Percentiles rank a stretch among this genome's conserved stretches.
Conservation (phyloP, 768 basidiomycete species). For the Tulasnella sp. region DNA sequence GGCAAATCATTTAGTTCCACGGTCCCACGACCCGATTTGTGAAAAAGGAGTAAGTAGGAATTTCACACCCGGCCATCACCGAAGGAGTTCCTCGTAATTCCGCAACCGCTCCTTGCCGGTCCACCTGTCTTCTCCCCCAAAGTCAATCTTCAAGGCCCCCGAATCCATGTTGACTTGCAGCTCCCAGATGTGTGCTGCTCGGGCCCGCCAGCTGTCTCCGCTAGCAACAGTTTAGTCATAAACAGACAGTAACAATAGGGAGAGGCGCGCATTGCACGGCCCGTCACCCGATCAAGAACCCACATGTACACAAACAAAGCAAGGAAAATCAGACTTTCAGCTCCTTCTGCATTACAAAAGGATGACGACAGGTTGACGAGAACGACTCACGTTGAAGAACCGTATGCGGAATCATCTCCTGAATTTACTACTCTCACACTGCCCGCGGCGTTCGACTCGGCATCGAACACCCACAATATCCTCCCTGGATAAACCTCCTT, state of each 20-base stretch:
- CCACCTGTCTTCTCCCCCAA: constrained; percentile 73
- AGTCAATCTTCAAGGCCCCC: constrained; percentile 63
- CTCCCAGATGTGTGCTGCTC: constrained; percentile 64
- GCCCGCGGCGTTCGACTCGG: constrained; percentile 58
- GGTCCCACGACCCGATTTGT: not conserved
- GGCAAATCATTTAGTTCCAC: not conserved
- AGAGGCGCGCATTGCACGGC: too few species aligned
- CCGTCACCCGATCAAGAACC: too few species aligned
- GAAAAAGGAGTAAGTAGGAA: not conserved
- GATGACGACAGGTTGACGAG: not conserved
- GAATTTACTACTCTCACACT: constrained; percentile 64
- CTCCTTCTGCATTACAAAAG: not conserved
- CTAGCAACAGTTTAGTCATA: constrained; percentile 37
- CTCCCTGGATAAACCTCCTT: constrained; percentile 71
- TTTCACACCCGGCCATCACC: not conserved
- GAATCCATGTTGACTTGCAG: constrained; percentile 63
- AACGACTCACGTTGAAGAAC: constrained; percentile 66
- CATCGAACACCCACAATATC: constrained; percentile 72
- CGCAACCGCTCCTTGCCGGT: constrained; percentile 58
- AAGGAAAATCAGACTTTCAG: too few species aligned
- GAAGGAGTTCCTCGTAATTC: constrained; percentile 47
- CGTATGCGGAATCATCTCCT: constrained; percentile 55
- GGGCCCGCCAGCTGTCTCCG: constrained; percentile 77
- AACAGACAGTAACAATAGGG: too few species aligned
- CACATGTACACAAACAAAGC: too few species aligned